These are phyloP conservation scores for Lentinula lateritia DNA, from an alignment of 768 basidiomycete genomes.

Conservation along the genomic window DNA sequence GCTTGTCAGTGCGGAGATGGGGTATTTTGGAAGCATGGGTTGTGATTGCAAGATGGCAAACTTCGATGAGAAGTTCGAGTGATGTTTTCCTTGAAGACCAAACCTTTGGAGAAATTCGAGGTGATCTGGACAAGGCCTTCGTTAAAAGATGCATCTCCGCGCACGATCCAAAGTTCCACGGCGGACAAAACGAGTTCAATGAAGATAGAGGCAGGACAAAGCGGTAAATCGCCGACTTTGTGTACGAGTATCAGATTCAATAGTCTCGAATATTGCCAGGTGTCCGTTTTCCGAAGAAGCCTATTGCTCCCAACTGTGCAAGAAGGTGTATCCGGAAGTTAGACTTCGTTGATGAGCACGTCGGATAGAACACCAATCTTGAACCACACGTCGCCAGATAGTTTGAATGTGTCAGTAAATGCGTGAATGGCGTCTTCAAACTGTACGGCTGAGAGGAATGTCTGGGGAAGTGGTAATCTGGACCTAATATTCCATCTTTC, in stretches of 20 bases:
- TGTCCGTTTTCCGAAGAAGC: constrained; percentile 29
- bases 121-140: constrained; percentile 29
- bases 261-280: constrained; percentile 46
- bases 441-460: constrained; percentile 57
- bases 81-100: constrained; percentile 38
- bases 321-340: constrained; percentile 20
- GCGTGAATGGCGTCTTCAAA: constrained; percentile 48
- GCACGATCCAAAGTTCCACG: constrained; percentile 28
- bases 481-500: constrained; percentile 39
- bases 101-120: constrained; percentile 44
- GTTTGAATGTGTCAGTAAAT: constrained; percentile 23
- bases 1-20: too few relatives aligned
- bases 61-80: constrained; percentile 30
- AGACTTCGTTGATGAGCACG: constrained; percentile 20
- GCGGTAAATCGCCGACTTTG: constrained; percentile 44
- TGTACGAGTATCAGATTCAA: constrained; percentile 48
- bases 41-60: too few relatives aligned
- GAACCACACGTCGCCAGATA: constrained; percentile 44
- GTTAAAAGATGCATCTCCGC: constrained; percentile 24
- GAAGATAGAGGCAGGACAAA: constrained; percentile 67
- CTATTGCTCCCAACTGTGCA: constrained; percentile 37
- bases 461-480: constrained; percentile 49
- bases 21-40: too few relatives aligned
- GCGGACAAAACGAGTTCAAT: constrained; percentile 50
- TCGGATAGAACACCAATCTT: constrained; percentile 65